Evolutionary conservation across 2,329 filamentous ascomycete genomes (phyloP).

Genomic region (Neofusicoccum sp.): DNA sequence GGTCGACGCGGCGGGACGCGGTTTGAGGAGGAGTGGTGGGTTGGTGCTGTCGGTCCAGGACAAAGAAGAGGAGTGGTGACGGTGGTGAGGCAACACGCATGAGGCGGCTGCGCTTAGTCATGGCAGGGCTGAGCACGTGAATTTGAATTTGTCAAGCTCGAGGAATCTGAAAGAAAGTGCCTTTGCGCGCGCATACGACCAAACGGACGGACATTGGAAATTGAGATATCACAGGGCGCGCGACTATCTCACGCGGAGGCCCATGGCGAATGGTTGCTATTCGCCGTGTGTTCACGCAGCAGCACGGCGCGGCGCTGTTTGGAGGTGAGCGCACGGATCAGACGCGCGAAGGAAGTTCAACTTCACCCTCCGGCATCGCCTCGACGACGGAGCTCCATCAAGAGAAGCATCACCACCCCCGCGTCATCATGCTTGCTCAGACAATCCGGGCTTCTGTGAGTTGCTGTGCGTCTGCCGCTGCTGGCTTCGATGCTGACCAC

Average conservation of each 20-base stretch:
- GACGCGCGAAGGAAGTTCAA: slow-evolving; percentile 16
- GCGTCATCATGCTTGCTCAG: slow-evolving; percentile 57
- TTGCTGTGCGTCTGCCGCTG: neutral
- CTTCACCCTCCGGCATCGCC: slow-evolving; percentile 17
- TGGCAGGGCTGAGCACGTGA: neutral
- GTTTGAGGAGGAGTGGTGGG: neutral
- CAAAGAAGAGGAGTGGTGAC: slow-evolving; percentile 11
- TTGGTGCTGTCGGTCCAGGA: slow-evolving; percentile 2
- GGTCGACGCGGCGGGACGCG: neutral
- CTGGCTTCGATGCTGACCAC: slow-evolving; percentile 11
- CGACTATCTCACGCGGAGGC: neutral
- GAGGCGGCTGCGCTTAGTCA: neutral
- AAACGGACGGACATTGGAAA: neutral
- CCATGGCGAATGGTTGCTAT: neutral
- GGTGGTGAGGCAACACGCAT: neutral
- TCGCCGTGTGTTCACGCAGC: neutral
- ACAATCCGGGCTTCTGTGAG: slow-evolving; percentile 61
- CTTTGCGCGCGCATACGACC: neutral
- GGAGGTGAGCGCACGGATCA: neutral
- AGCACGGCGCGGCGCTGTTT: no score
- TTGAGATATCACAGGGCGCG: neutral
- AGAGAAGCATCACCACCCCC: slow-evolving; percentile 25
- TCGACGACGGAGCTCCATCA: slow-evolving; percentile 21
- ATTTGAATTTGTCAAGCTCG: neutral
- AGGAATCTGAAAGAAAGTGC: neutral